A percentile compares a stretch with the other conserved stretches of the same genome.
Evolutionary conservation across 2,329 filamentous ascomycete genomes (phyloP).

Genomic region (Xylariaceae sp.): DNA sequence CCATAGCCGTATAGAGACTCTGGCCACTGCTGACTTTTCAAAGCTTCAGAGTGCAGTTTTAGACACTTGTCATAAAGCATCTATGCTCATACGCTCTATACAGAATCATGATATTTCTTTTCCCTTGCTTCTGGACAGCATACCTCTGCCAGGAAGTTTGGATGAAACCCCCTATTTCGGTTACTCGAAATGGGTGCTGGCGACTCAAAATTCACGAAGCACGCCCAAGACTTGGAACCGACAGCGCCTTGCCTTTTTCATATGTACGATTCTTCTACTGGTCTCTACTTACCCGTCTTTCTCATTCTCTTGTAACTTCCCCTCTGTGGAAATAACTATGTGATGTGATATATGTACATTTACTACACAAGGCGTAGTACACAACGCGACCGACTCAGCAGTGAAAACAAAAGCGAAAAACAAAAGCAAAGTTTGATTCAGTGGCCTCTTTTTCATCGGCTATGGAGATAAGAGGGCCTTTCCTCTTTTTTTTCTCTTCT

Average conservation of each 20-base stretch:
- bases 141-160: no score
- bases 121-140: background rate
- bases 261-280: constrained; percentile 8
- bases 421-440: background rate
- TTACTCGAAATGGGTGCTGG: background rate
- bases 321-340: constrained; percentile 16
- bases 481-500: background rate
- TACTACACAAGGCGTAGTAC: constrained; percentile 22
- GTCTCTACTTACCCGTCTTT: constrained; percentile 7
- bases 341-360: constrained; percentile 27
- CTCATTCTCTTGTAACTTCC: constrained; percentile 1
- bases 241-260: background rate
- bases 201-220: constrained; percentile 8
- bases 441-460: constrained; percentile 1
- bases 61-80: background rate
- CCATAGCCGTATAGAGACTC: background rate
- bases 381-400: constrained; percentile 5
- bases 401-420: constrained; percentile 10
- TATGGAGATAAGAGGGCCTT: background rate
- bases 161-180: background rate
- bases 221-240: constrained; percentile 5
- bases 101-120: background rate
- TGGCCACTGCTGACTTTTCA: background rate
- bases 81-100: background rate
- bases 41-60: background rate